These are phyloP conservation scores for Plectranthus barbatus DNA, from an alignment of 257 asterid species.

Conservation along the genomic window DNA sequence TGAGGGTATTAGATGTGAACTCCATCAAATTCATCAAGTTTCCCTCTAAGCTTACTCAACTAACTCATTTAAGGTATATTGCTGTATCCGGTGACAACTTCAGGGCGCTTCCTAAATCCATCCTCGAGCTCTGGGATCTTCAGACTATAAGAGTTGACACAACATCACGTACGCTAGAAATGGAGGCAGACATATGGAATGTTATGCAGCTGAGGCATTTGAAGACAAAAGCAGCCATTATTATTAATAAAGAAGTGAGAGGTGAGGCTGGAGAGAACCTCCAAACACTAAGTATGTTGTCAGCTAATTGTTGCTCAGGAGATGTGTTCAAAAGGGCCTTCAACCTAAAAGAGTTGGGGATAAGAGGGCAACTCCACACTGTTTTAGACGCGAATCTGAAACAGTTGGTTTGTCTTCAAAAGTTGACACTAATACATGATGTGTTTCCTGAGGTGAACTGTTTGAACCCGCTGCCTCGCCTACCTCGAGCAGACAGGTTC, in stretches of 20 bases:
- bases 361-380: slow-evolving; percentile 16
- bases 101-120: not conserved
- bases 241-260: not conserved
- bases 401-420: slow-evolving; percentile 8
- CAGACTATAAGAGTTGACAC: slow-evolving; percentile 8
- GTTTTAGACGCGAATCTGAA: not conserved
- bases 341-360: slow-evolving; percentile 17
- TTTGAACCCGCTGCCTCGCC: not conserved
- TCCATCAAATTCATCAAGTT: slow-evolving; percentile 13
- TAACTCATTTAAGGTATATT: slow-evolving; percentile 19
- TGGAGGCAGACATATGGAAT: slow-evolving; percentile 14
- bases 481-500: slow-evolving; percentile 19
- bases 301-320: slow-evolving; percentile 18
- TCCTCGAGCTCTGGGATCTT: slow-evolving; percentile 9
- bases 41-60: slow-evolving; percentile 4
- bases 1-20: slow-evolving; percentile 16
- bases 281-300: slow-evolving; percentile 23
- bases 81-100: slow-evolving; percentile 2
- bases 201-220: slow-evolving; percentile 27
- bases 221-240: slow-evolving; percentile 21
- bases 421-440: slow-evolving; percentile 18
- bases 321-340: slow-evolving; percentile 9
- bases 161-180: not conserved
- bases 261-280: slow-evolving; percentile 3
- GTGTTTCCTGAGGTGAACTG: not conserved